phyloP scores from a whole-genome alignment of 2,329 filamentous ascomycete genomes.

The Bisporella sp. region DNA sequence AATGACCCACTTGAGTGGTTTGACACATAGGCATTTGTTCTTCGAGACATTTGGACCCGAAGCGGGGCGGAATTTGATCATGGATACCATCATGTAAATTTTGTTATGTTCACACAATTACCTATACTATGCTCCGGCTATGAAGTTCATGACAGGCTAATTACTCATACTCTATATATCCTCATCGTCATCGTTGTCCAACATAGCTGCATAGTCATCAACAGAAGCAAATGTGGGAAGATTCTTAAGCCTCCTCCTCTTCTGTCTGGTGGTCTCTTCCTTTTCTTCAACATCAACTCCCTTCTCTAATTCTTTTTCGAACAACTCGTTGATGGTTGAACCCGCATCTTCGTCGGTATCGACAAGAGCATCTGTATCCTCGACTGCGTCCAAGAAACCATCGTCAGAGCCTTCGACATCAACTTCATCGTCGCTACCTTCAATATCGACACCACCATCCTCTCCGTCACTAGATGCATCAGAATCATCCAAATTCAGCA shows the following conservation, averaged over 20 bases:
- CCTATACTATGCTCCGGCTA: too few relatives aligned
- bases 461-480: constrained; percentile 37
- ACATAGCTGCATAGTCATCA: constrained; percentile 85
- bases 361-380: constrained; percentile 20
- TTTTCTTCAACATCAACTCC: constrained; percentile 34
- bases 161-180: constrained; percentile 11
- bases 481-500: constrained; percentile 46
- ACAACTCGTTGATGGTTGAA: constrained; percentile 39
- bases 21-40: constrained; percentile 31
- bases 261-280: constrained; percentile 41
- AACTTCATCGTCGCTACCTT: constrained; percentile 35
- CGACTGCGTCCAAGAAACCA: constrained; percentile 9
- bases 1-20: constrained; percentile 48
- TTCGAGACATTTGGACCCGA: too few relatives aligned
- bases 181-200: constrained; percentile 62
- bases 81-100: too few relatives aligned
- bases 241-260: constrained; percentile 78
- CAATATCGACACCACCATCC: constrained; percentile 38
- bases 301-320: constrained; percentile 27
- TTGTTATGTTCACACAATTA: too few relatives aligned
- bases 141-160: too few relatives aligned
- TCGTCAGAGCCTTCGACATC: constrained; percentile 29
- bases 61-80: too few relatives aligned
- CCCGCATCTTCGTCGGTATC: constrained; percentile 47
- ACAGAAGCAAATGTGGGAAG: constrained; percentile 88